Evolutionary conservation across 1,139 yeast species (phyloP), one percentile per base, ranked within the genome.

Genomic region (Zygotorulaspora mrakii): DNA sequence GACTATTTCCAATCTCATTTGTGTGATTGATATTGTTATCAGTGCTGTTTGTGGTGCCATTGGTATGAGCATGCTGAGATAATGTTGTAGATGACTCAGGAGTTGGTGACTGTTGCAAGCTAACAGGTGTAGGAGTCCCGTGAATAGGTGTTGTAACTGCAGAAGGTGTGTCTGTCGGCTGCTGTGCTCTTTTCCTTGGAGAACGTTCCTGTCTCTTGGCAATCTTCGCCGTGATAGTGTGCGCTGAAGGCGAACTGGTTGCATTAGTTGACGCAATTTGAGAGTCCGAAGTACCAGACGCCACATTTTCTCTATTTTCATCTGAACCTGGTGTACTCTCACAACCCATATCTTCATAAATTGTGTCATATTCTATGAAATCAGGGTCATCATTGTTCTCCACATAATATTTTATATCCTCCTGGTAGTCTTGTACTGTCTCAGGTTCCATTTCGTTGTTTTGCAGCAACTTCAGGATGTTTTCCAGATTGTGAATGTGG

Each of bases 321-420:
- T 59, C 70, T 9, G 63, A 67, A 21, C 68, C 68, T 49, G 66
- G 67, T 43, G 70, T 70, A 31, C 68, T 65, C 38, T 71, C 75
- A 42, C 73, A 73, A 39, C 85, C 91, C 50, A 91, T 73, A 43
- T 80, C 88, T 52, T 91, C 97, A 61, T 91, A 91, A 49, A 91
- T 79, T 24, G 88, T 91, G 54, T 91, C 97, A 62, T 91, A 95
- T 58, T 91, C 97, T 17, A 91, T 85, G 62, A 88, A 94, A 56
- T 89, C 96, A n/a, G 82, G 95, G 43, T 88, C 96, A 64, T 85
- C 94, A 59, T 91, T 94, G 48, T 91, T 85, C 48, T 91, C 97
- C 32, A 94, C 95, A 61, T 88, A 91, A 65, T 89, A 91, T 52
- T 77, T 87, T 59, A 94, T 84, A 62, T 91, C 97, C 44, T 94